Percentiles rank a stretch among this genome's conserved stretches.
Conservation (phyloP, 2,329 filamentous ascomycete genomes). For the Aspergillus flavus region DNA sequence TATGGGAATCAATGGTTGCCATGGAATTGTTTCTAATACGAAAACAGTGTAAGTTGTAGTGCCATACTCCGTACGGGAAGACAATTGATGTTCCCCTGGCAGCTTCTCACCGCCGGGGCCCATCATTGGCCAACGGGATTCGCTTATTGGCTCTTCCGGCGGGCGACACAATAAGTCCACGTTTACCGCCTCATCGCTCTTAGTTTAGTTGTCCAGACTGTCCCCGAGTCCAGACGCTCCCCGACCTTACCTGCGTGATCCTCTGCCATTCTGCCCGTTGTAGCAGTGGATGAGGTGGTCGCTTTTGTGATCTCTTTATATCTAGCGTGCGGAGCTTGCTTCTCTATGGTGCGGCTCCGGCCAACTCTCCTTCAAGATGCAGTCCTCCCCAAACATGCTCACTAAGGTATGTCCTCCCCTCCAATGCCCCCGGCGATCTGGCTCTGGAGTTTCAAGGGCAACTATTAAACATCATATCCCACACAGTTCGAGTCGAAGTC, state of each 20-base stretch:
- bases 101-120: constrained; percentile 32
- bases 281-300: constrained; percentile 38
- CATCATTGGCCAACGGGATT: constrained; percentile 30
- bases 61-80: background rate
- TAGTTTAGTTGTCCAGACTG: constrained; percentile 35
- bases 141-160: constrained; percentile 8
- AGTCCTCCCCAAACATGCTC: constrained; percentile 52
- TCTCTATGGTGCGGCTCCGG: constrained; percentile 46
- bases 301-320: constrained; percentile 28
- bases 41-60: no score
- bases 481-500: constrained; percentile 68
- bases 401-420: constrained; percentile 45
- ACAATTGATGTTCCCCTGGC: constrained; percentile 6
- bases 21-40: no score
- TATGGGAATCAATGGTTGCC: background rate
- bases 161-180: constrained; percentile 42
- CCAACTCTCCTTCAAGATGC: constrained; percentile 46
- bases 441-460: constrained; percentile 15
- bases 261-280: constrained; percentile 25
- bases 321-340: constrained; percentile 43
- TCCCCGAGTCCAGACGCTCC: constrained; percentile 29
- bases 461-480: constrained; percentile 22
- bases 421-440: constrained; percentile 12
- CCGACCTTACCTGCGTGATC: constrained; percentile 25
- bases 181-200: constrained; percentile 29